These are phyloP conservation scores for Hymenochaete sp. DNA, from an alignment of 1,284 basidiomycete species.

Conservation along the genomic window DNA sequence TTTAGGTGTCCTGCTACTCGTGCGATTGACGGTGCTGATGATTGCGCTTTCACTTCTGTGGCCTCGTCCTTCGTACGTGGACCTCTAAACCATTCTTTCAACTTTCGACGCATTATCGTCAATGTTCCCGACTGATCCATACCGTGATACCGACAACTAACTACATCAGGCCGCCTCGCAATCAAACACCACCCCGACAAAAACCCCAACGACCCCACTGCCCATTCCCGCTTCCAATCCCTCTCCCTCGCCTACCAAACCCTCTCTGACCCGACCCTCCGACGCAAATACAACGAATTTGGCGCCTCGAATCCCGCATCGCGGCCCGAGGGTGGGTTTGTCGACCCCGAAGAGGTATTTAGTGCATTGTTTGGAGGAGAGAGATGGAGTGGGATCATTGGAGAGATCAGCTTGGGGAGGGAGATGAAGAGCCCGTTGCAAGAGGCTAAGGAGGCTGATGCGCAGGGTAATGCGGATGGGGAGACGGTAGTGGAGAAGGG, in stretches of 20 bases:
- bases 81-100: background rate
- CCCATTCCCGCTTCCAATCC: conserved; percentile 84
- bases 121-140: background rate
- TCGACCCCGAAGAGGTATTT: conserved; percentile 86
- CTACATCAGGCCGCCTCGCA: conserved; percentile 66
- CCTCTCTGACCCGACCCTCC: conserved; percentile 76
- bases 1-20: no score
- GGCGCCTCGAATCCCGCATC: conserved; percentile 75
- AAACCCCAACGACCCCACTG: conserved; percentile 88
- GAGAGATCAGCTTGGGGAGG: conserved; percentile 74
- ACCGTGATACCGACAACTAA: no score
- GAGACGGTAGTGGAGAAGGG: conserved; percentile 57
- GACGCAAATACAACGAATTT: conserved; percentile 93
- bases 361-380: conserved; percentile 89
- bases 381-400: conserved; percentile 75
- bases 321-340: conserved; percentile 65
- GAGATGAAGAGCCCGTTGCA: conserved; percentile 99
- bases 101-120: background rate
- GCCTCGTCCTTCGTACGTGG: background rate
- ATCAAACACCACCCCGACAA: conserved; percentile 92
- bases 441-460: conserved; percentile 81
- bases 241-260: conserved; percentile 87
- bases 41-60: no score
- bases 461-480: no score
- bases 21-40: no score